Base-by-base conservation (phyloP, 805 yeast genomes). In the Teunomyces aglyptinius region DNA sequence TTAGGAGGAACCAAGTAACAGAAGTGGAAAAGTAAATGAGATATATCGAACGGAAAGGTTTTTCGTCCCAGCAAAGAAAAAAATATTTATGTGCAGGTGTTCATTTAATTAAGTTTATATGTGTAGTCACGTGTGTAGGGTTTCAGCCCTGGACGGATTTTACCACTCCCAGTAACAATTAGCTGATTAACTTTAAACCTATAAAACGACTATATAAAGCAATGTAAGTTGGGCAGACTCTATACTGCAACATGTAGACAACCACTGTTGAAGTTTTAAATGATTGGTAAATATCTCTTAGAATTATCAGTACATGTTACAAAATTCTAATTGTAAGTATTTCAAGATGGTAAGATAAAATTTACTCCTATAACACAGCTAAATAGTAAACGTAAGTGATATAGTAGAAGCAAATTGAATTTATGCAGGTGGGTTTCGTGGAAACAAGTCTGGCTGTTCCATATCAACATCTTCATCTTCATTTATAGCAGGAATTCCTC, bases 381-480 rank as follows among this genome's bases (percentile, higher is more conserved):
- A 35, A 35, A 11, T 13, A 35, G 20, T 16, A 10, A 15, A 20
- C 20, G 13, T 42, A 36, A 32, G 18, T 42, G 12, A 42, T 36
- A 36, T 36, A 22, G 13, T 36, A 36, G 27, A 36, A 13, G 12
- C 38, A 15, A 22, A 33, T 20, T 15, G 41, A 33, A 12, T 45
- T 38, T 24, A 36, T 28, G 49, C 43, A 13, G 48, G 48, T 27
- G 51, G 47, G 22, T 40, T 47, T 26, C 59, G 49, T n/a, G 65
- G 64, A 40, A 61, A 61, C 46, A 63, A 48, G 38, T 51, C 55
- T 6, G 54, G 55, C 11, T 53, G 51, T 41, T 67, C 72, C 68
- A 65, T 65, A 29, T 65, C 70, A 20, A 55, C 54, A 41, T 72
- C 69, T 32, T 61, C 68, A 39, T 56, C 60, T 5, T 59, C 63